phyloP scores from a whole-genome alignment of 2,329 filamentous ascomycete species.

The Aspergillus sp. region DNA sequence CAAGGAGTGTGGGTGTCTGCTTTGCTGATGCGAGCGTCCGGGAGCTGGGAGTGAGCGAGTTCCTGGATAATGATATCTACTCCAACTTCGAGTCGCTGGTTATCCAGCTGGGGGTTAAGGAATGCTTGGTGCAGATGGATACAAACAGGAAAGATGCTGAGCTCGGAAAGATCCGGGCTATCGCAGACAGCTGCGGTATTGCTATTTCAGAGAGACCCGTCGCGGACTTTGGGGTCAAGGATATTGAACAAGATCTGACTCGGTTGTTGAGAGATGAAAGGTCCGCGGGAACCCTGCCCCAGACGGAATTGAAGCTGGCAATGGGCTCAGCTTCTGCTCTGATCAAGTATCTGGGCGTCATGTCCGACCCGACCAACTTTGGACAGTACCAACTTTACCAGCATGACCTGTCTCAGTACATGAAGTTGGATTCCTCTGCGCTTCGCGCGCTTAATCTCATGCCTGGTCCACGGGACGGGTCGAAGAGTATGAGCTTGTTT shows the following conservation, averaged over 20 bases:
- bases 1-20: conserved; percentile 84
- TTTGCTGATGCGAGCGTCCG: conserved; percentile 96
- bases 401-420: conserved; percentile 92
- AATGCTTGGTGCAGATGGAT: conserved; percentile 82
- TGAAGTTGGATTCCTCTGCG: conserved; percentile 95
- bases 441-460: conserved; percentile 93
- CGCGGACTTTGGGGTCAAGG: conserved; percentile 77
- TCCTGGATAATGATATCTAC: conserved; percentile 97
- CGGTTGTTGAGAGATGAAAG: conserved; percentile 83
- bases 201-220: conserved; percentile 75
- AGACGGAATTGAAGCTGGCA: conserved; percentile 88
- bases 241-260: conserved; percentile 93
- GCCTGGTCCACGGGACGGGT: conserved; percentile 88
- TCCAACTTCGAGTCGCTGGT: conserved; percentile 96
- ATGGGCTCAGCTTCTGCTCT: conserved; percentile 92
- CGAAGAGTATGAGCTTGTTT: conserved; percentile 97
- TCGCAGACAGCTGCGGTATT: conserved; percentile 88
- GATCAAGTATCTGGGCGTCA: conserved; percentile 87
- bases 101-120: conserved; percentile 92
- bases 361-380: conserved; percentile 91
- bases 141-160: conserved; percentile 80
- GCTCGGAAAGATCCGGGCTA: conserved; percentile 76
- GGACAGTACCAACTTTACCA: conserved; percentile 97
- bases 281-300: conserved; percentile 70
- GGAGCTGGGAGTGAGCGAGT: conserved; percentile 94